Evolutionary conservation across 139 green algal genomes (phyloP), one percentile per base, ranked within the genome.

Genomic region (Mesotaenium endlicherianum): DNA sequence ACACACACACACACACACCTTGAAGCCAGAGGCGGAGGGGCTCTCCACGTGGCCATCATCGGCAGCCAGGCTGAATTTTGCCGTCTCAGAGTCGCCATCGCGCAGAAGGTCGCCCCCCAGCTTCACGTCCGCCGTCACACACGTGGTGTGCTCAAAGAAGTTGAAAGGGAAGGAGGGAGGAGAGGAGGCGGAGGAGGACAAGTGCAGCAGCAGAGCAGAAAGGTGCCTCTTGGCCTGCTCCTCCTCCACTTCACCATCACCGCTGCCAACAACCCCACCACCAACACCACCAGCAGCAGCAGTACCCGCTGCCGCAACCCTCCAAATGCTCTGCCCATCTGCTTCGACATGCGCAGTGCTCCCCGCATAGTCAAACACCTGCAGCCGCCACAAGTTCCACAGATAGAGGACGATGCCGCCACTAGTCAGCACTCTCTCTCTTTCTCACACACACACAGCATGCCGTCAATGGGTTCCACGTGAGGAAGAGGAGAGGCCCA

Each of bases 61-160:
- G 0, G 78, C 59, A 42, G 42, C 42, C 8, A 91, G 77, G n/a
- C 41, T 79, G 5, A 69, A 36, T 42, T 84, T 75, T 4, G 69
- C 44, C 0, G 70, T 39, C 8, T 89, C 84, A 16, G 84, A 49
- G 44, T 80, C 77, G 30, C n/a, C 87, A 47, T 70, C 41, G 11
- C 36, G 38, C 11, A 86, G 43, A 34, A 88, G 36, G 45, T 88
- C 76, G n/a, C 86, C 86, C 14, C 75, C 77, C 16, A 88, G 42
- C 17, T 79, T 87, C 17, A 89, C 50, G 20, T 81, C 70, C 1
- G 71, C 14, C 26, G 87, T 91, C 20, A 87, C 75, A 43, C 77
- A 85, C 49, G 17, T 26, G 30, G 70, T 72, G 17, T 58, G 53
- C 84, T 91, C 87, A 53, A 91, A 91, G 64, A 91, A 91, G 43